A percentile compares a stretch with the other conserved stretches of the same genome.
These are phyloP conservation scores for Mycena citricolor DNA, from an alignment of 1,284 basidiomycete genomes.

Conservation along the genomic window DNA sequence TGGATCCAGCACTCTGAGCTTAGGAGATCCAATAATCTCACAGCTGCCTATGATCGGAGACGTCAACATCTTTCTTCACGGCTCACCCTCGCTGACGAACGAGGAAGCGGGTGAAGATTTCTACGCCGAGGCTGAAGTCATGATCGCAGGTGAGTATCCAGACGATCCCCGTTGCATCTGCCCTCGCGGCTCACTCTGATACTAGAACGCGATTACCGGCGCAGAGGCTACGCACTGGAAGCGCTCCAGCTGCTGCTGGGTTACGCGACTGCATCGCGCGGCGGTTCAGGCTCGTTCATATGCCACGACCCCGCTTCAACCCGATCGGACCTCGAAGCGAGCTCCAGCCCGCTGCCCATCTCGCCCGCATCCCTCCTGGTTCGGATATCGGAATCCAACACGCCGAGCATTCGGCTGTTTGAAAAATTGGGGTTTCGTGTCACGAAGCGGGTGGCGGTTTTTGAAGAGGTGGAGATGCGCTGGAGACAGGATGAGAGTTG, in stretches of 20 bases:
- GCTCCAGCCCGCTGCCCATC: constrained; percentile 30
- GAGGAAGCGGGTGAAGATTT: constrained; percentile 29
- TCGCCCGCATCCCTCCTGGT: constrained; percentile 47
- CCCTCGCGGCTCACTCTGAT: neutral
- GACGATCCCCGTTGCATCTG: constrained; percentile 1
- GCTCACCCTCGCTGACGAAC: constrained; percentile 23
- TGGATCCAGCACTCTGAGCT: constrained; percentile 16
- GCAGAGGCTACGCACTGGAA: constrained; percentile 67
- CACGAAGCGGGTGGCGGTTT: constrained; percentile 67
- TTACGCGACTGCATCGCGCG: constrained; percentile 50
- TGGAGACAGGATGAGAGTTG: no score
- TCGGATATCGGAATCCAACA: constrained; percentile 56
- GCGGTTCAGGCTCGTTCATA: constrained; percentile 14
- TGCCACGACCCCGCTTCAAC: neutral
- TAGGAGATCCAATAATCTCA: constrained; percentile 37
- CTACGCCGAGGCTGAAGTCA: constrained; percentile 33
- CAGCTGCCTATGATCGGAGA: constrained; percentile 83
- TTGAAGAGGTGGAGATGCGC: constrained; percentile 74
- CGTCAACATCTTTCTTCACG: constrained; percentile 87
- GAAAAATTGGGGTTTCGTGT: constrained; percentile 66
- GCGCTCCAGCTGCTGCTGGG: constrained; percentile 66
- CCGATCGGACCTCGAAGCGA: neutral
- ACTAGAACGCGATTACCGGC: constrained; percentile 57
- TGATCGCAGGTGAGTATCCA: constrained; percentile 30
- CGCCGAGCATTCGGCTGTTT: constrained; percentile 62